Percentiles rank a stretch among this genome's conserved stretches.
phyloP scores from a whole-genome alignment of 495 filamentous ascomycete species.

The Cryomyces minteri region DNA sequence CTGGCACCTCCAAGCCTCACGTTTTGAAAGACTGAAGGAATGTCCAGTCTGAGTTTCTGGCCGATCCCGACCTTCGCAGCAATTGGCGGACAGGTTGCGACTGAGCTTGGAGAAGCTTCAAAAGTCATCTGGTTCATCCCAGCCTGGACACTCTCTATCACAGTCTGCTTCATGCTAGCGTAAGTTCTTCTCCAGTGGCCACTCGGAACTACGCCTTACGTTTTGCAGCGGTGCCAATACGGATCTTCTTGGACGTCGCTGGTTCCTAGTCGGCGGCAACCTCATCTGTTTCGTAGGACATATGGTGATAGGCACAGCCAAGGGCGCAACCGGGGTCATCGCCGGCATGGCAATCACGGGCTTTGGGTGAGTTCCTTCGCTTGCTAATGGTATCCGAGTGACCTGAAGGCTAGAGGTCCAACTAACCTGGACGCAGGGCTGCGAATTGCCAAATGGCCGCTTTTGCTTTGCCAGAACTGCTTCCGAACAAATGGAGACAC shows the following conservation, averaged over 20 bases:
- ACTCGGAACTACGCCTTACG: conserved; percentile 14
- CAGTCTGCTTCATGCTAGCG: conserved; percentile 12
- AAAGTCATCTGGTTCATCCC: conserved; percentile 7
- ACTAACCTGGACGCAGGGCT: too few species aligned
- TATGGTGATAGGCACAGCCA: conserved; percentile 10
- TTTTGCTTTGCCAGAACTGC: conserved; percentile 10
- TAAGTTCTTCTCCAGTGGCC: conserved; percentile 11
- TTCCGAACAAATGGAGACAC: conserved; percentile 12
- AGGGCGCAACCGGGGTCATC: conserved; percentile 7
- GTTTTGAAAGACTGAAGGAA: too few species aligned
- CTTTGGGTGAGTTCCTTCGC: conserved; percentile 11
- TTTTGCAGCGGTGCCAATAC: conserved; percentile 2
- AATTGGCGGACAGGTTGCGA: conserved; percentile 5
- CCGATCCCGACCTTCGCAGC: conserved; percentile 11
- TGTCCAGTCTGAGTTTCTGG: conserved; percentile 3
- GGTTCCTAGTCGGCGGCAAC: conserved; percentile 5
- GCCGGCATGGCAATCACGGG: conserved; percentile 13
- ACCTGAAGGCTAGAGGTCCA: too few species aligned
- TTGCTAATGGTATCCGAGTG: too few species aligned
- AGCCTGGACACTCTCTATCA: conserved; percentile 9
- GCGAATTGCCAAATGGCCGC: conserved; percentile 10
- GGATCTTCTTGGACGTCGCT: neutral
- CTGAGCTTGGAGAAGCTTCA: neutral
- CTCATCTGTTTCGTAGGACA: conserved; percentile 9
- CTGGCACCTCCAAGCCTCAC: too few species aligned